Percentiles rank a stretch among this genome's conserved stretches.
phyloP scores from a whole-genome alignment of 495 filamentous ascomycete species.

The Aspergillus conjunctus region DNA sequence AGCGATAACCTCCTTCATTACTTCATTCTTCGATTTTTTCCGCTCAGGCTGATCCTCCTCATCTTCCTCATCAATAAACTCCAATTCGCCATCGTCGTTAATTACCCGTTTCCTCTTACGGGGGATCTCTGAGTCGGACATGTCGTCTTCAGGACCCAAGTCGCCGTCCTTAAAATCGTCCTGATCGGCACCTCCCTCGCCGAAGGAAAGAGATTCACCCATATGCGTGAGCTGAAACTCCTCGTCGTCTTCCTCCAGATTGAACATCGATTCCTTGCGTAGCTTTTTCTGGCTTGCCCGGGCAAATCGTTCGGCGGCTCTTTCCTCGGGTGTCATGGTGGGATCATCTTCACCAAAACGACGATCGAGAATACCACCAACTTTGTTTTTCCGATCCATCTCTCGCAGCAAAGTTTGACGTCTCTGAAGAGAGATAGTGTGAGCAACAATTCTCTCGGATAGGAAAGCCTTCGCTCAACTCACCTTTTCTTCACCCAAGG shows the following conservation, averaged over 20 bases:
- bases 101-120: constrained; percentile 62
- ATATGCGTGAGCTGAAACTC: constrained; percentile 77
- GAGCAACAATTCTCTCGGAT: constrained; percentile 9
- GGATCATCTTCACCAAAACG: constrained; percentile 97
- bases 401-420: constrained; percentile 80
- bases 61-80: constrained; percentile 17
- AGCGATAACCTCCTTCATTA: constrained; percentile 95
- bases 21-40: constrained; percentile 91
- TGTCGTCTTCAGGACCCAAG: constrained; percentile 60
- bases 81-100: constrained; percentile 38
- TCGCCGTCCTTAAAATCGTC: constrained; percentile 84
- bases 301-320: constrained; percentile 86
- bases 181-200: constrained; percentile 45
- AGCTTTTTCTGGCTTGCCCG: constrained; percentile 73
- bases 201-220: constrained; percentile 69
- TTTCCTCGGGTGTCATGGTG: constrained; percentile 90
- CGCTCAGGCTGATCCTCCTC: constrained; percentile 58
- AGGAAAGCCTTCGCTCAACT: constrained; percentile 28
- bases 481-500: constrained; percentile 83
- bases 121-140: constrained; percentile 61
- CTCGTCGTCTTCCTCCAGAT: constrained; percentile 80
- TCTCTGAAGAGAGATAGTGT: constrained; percentile 51
- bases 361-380: constrained; percentile 87
- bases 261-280: constrained; percentile 78
- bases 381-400: constrained; percentile 83